A percentile compares a stretch with the other conserved stretches of the same genome.
Conservation (phyloP, 352 stramenopile species). For the Phytophthora uliginosa region DNA sequence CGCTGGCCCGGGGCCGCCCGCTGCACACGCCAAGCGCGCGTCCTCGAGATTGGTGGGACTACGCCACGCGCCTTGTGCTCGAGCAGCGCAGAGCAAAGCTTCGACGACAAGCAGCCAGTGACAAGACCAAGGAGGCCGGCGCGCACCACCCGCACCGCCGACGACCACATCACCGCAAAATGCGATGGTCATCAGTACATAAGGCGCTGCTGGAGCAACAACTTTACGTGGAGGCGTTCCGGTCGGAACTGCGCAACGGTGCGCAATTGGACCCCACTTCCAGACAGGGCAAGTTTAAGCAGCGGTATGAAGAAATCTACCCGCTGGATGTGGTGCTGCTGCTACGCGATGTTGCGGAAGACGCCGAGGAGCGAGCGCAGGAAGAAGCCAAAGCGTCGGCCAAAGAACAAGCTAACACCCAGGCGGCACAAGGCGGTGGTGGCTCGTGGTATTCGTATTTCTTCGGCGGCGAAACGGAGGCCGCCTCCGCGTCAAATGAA, state of each 20-base stretch:
- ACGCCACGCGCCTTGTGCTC: constrained; percentile 60
- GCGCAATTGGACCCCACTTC: constrained; percentile 47
- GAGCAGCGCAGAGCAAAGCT: constrained; percentile 42
- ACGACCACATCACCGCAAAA: constrained; percentile 38
- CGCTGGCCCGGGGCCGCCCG: constrained; percentile 62
- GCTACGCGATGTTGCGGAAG: constrained; percentile 69
- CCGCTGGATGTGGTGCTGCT: constrained; percentile 76
- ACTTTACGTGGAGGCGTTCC: constrained; percentile 70
- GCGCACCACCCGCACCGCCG: constrained; percentile 8
- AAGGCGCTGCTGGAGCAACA: constrained; percentile 62
- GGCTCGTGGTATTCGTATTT: constrained; percentile 88
- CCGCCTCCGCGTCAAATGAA: constrained; percentile 5
- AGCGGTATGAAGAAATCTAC: constrained; percentile 70
- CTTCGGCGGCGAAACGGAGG: constrained; percentile 53
- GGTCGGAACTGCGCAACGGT: constrained; percentile 55
- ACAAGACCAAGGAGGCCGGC: constrained; percentile 4
- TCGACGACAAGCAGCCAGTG: constrained; percentile 12
- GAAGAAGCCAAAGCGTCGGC: constrained; percentile 39
- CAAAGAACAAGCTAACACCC: constrained; percentile 23
- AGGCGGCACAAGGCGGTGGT: constrained; percentile 31
- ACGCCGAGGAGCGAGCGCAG: constrained; percentile 56
- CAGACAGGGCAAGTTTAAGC: constrained; percentile 53
- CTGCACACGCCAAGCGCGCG: constrained; percentile 51
- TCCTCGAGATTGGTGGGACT: constrained; percentile 85
- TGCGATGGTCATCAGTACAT: constrained; percentile 73